Conservation (phyloP, 768 basidiomycete species). For the Lactarius deliciosus region DNA sequence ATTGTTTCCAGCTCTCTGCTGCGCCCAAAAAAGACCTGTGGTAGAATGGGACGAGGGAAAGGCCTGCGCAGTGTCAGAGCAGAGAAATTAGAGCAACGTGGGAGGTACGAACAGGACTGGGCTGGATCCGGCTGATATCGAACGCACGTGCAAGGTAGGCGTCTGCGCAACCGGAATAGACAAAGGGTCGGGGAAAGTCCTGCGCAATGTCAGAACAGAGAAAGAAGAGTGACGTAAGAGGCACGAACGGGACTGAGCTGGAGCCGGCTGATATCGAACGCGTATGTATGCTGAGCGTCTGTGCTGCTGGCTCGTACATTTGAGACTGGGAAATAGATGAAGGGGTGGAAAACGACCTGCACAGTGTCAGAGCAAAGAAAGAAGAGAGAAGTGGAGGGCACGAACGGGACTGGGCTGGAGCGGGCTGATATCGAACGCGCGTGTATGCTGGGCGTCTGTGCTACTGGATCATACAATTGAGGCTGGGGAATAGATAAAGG, state of each 20-base stretch:
- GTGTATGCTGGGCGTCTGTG: neutral
- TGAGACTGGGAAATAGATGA: neutral
- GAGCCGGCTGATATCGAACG: conserved; percentile 4
- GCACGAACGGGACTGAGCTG: conserved; percentile 13
- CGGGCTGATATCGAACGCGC: neutral
- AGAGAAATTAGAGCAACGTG: neutral
- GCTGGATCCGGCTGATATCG: neutral
- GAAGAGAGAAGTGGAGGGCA: neutral
- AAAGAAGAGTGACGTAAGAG: neutral
- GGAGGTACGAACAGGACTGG: conserved; percentile 7
- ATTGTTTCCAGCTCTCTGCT: conserved; percentile 18
- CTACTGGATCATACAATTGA: neutral
- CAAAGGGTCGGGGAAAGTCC: neutral
- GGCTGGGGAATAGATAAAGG: too few relatives aligned
- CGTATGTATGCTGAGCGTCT: neutral
- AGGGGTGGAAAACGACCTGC: conserved; percentile 6
- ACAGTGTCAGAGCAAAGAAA: neutral
- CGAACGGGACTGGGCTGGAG: conserved; percentile 14
- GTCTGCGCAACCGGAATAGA: neutral
- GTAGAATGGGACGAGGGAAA: conserved; percentile 8
- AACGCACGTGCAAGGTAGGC: neutral
- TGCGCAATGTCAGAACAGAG: conserved; percentile 4
- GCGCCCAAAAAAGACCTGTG: conserved; percentile 27
- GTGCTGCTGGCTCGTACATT: neutral
- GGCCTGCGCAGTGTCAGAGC: conserved; percentile 13